phyloP scores from a whole-genome alignment of 73 alveolate genomes.

The Paramecium biaurelia region DNA sequence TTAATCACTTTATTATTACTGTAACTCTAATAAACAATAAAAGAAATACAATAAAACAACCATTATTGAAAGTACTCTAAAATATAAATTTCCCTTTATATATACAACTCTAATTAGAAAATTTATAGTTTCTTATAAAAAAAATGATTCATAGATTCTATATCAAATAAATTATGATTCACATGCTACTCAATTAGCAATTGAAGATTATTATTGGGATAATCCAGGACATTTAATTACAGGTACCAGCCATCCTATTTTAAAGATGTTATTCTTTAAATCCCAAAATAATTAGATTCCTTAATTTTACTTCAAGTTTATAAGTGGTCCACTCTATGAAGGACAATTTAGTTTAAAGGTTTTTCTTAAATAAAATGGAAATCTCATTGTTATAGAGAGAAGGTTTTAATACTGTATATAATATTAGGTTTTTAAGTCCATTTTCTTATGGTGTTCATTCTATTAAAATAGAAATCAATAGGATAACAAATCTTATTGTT shows the following conservation, averaged over 20 bases:
- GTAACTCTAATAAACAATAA: background rate
- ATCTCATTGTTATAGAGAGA: background rate
- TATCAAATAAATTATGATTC: background rate
- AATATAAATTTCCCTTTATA: background rate
- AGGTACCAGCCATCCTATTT: constrained; percentile 2
- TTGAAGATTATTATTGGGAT: background rate
- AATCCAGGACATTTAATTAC: background rate
- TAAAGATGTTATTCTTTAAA: background rate
- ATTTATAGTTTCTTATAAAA: background rate
- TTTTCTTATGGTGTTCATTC: background rate
- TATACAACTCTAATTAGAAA: background rate
- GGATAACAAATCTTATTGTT: background rate
- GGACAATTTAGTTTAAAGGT: background rate
- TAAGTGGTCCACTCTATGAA: background rate
- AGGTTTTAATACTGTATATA: background rate
- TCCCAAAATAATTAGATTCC: background rate
- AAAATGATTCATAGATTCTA: background rate
- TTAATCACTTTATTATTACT: background rate
- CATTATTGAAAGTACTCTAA: background rate
- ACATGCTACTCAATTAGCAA: background rate
- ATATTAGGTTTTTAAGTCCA: background rate
- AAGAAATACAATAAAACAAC: background rate
- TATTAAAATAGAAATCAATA: background rate
- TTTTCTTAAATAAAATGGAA: background rate
- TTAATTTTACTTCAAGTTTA: background rate